phyloP scores from a whole-genome alignment of 2,329 filamentous ascomycete species.

The Aureobasidium namibiae region DNA sequence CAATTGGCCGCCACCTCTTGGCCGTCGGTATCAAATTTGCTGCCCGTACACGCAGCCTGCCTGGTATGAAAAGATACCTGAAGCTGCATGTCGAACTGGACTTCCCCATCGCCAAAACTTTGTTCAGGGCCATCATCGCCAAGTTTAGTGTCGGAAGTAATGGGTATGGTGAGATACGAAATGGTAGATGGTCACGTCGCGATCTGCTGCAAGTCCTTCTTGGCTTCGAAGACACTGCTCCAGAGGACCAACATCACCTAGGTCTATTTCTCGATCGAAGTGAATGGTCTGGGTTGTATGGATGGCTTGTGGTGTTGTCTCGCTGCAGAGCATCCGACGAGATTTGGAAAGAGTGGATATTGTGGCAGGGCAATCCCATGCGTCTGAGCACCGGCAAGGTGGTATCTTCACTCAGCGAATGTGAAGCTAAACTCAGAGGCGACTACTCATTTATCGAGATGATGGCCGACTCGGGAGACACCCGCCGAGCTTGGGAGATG shows the following conservation, averaged over 20 bases:
- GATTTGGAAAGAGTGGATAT: constrained; percentile 27
- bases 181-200: constrained; percentile 27
- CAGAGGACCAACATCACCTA: constrained; percentile 25
- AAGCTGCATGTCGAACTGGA: constrained; percentile 16
- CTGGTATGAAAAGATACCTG: constrained; percentile 27
- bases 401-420: constrained; percentile 5
- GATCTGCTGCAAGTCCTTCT: constrained; percentile 29
- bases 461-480: constrained; percentile 23
- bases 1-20: constrained; percentile 18
- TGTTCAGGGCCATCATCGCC: constrained; percentile 28
- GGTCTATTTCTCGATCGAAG: constrained; percentile 23
- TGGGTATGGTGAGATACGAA: constrained; percentile 30
- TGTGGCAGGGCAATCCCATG: constrained; percentile 21
- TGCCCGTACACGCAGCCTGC: constrained; percentile 23
- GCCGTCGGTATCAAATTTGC: constrained; percentile 27
- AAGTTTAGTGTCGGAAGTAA: constrained; percentile 30
- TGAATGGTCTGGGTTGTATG: constrained; percentile 27
- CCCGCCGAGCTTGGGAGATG: constrained; percentile 24
- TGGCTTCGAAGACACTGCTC: constrained; percentile 26
- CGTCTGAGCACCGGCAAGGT: constrained; percentile 13
- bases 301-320: constrained; percentile 27
- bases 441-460: constrained; percentile 30
- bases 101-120: constrained; percentile 18
- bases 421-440: constrained; percentile 21
- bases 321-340: constrained; percentile 23